Evolutionary conservation across 495 filamentous ascomycete genomes (phyloP).

Genomic region (Xylaria grammica): DNA sequence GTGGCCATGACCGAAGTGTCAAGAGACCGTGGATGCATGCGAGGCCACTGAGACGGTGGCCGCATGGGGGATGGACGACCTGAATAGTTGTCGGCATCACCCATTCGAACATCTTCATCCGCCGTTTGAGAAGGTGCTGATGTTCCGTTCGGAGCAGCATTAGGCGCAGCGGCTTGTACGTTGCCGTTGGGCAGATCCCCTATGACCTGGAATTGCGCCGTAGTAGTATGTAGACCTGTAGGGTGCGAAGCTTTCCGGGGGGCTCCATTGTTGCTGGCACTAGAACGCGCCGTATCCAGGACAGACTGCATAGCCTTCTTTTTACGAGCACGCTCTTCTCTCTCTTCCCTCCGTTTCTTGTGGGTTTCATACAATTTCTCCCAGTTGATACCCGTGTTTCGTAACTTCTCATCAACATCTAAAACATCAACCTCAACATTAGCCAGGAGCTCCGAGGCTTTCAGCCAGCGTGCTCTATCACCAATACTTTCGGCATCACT

Average conservation of each 20-base stretch:
- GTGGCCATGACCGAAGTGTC: constrained; percentile 39
- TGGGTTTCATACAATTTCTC: constrained; percentile 74
- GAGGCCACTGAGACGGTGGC: constrained; percentile 40
- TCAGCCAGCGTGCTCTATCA: constrained; percentile 77
- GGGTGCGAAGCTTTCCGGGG: constrained; percentile 57
- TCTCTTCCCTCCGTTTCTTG: constrained; percentile 68
- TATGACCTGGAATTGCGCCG: constrained; percentile 52
- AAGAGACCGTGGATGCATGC: constrained; percentile 31
- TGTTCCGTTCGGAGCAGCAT: constrained; percentile 70
- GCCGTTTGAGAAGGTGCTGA: constrained; percentile 59
- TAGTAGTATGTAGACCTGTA: constrained; percentile 57
- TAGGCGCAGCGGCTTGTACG: constrained; percentile 56
- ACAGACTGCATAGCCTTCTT: constrained; percentile 53
- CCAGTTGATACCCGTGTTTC: constrained; percentile 35
- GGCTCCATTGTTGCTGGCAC: constrained; percentile 36
- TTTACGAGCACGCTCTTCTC: constrained; percentile 64
- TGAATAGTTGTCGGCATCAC: constrained; percentile 60
- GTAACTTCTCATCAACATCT: constrained; percentile 68
- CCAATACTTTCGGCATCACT: constrained; percentile 79
- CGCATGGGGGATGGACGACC: constrained; percentile 39
- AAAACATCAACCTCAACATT: constrained; percentile 92
- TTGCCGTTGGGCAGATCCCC: constrained; percentile 55
- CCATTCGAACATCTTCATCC: constrained; percentile 62
- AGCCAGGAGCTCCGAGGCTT: constrained; percentile 85
- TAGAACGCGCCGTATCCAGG: constrained; percentile 42